Conservation (phyloP, 768 basidiomycete species). For the Suillus sp. region DNA sequence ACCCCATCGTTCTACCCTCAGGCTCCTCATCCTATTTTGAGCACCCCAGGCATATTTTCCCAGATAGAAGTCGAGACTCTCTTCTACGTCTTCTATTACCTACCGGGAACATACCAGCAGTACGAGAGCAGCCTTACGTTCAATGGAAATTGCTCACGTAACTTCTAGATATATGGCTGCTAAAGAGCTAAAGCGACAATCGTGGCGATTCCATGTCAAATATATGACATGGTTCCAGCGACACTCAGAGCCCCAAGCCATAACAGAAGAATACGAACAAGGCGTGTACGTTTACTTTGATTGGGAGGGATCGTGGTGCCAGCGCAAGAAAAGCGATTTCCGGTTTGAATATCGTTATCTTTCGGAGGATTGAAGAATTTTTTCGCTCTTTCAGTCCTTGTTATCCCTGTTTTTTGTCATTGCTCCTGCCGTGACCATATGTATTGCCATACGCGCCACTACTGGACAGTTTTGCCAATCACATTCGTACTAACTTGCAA, state of each 20-base stretch:
- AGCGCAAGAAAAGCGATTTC: conserved; percentile 97
- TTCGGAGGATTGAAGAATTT: conserved; percentile 71
- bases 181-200: conserved; percentile 94
- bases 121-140: conserved; percentile 32
- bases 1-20: conserved; percentile 97
- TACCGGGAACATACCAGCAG: conserved; percentile 98
- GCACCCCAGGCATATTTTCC: conserved; percentile 80
- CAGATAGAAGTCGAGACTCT: conserved; percentile 96
- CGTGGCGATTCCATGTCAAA: conserved; percentile 99
- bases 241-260: conserved; percentile 95
- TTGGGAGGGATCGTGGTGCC: conserved; percentile 99
- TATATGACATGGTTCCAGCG: conserved; percentile 99
- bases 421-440: conserved; percentile 19
- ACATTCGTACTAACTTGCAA: conserved; percentile 18
- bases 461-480: conserved; percentile 20
- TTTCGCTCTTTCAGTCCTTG: conserved; percentile 5
- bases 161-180: conserved; percentile 83
- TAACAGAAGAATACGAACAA: conserved; percentile 99
- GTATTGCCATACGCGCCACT: conserved; percentile 30
- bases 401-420: conserved; percentile 16
- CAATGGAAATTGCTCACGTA: conserved; percentile 12
- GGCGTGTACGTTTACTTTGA: conserved; percentile 99
- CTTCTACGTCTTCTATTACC: conserved; percentile 98
- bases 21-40: conserved; percentile 75
- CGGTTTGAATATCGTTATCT: conserved; percentile 95